phyloP scores from a whole-genome alignment of 73 alveolate genomes.

The Paramecium pentaurelia region DNA sequence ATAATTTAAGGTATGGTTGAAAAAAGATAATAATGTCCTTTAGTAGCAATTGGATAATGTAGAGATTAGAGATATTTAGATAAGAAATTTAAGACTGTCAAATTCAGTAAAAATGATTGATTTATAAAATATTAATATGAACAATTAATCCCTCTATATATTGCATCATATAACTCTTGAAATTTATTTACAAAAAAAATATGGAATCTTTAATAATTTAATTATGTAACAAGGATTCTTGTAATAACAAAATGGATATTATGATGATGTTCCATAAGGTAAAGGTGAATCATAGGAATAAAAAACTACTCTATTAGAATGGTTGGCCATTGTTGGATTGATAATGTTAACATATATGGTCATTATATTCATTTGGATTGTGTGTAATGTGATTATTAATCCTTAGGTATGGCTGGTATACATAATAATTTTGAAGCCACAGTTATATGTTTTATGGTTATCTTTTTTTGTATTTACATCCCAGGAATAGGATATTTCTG shows the following conservation, averaged over 20 bases:
- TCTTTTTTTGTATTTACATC: neutral
- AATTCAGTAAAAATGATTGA: neutral
- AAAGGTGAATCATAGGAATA: neutral
- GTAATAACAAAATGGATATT: neutral
- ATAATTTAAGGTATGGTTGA: neutral
- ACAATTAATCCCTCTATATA: neutral
- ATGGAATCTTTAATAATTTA: neutral
- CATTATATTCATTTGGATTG: neutral
- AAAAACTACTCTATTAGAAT: neutral
- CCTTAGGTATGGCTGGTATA: slow-evolving; percentile 22
- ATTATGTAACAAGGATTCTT: neutral
- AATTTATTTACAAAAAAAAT: neutral
- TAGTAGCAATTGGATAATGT: neutral
- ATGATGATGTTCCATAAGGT: neutral
- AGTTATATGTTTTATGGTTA: neutral
- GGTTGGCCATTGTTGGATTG: slow-evolving; percentile 28
- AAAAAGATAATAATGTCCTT: neutral
- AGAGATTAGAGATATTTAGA: neutral
- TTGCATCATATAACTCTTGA: neutral
- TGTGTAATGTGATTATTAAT: neutral
- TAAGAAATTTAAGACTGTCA: neutral
- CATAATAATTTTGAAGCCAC: neutral
- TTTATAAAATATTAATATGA: neutral
- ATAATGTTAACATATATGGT: neutral
- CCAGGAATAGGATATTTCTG: slow-evolving; percentile 11